phyloP scores from a whole-genome alignment of 1,284 basidiomycete genomes.

The Garcileccinum viscosum region DNA sequence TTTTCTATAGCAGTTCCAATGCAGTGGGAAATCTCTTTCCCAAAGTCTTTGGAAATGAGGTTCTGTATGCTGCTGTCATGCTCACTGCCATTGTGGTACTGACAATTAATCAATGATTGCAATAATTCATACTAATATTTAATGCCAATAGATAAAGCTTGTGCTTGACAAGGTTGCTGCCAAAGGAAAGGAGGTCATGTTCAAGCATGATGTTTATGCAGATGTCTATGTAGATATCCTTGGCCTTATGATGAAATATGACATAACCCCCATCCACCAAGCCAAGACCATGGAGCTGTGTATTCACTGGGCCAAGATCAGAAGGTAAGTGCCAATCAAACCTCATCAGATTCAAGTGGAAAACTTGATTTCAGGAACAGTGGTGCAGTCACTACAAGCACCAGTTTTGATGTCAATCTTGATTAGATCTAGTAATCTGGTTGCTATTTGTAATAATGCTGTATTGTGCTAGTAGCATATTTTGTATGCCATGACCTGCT shows the following conservation, averaged over 20 bases:
- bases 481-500: not conserved
- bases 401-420: conserved; percentile 5
- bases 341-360: not conserved
- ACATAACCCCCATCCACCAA: conserved; percentile 6
- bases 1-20: not conserved
- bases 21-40: not conserved
- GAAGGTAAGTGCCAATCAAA: not conserved
- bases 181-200: conserved; percentile 7
- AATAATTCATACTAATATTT: not conserved
- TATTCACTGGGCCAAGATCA: not conserved
- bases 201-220: conserved; percentile 14
- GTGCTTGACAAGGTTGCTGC: not conserved
- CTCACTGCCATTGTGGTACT: not conserved
- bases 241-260: conserved; percentile 9
- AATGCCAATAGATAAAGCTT: not conserved
- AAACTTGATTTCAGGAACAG: not conserved
- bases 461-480: not conserved
- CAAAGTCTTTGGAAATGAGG: not conserved
- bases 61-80: not conserved
- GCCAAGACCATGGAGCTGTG: conserved; percentile 9
- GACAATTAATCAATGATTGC: not conserved
- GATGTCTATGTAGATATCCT: conserved; percentile 8
- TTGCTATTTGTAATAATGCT: not conserved
- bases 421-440: not conserved
- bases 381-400: not conserved